Evolutionary conservation across 176 grass and related monocot genomes (phyloP).

Genomic region (Typha latifolia): DNA sequence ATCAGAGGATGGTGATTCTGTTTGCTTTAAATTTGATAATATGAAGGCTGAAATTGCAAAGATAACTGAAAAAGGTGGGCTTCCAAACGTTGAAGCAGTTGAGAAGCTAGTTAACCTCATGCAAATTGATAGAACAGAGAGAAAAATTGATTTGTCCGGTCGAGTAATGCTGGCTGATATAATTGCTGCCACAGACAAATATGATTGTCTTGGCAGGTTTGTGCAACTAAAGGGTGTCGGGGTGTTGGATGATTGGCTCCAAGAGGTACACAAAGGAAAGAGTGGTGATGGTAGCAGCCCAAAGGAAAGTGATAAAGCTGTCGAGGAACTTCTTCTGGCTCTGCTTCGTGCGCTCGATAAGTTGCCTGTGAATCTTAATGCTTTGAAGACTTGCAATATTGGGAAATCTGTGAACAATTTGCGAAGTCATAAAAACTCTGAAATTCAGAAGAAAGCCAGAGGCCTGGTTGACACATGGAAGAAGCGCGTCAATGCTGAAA

Average conservation of each 20-base stretch:
- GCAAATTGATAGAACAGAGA: constrained; percentile 60
- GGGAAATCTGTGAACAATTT: constrained; percentile 93
- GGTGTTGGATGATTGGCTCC: constrained; percentile 81
- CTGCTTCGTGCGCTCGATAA: constrained; percentile 76
- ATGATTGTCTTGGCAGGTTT: constrained; percentile 61
- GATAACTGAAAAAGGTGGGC: constrained; percentile 62
- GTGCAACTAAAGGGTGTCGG: constrained; percentile 72
- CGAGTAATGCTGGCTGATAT: constrained; percentile 63
- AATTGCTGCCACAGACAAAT: constrained; percentile 59
- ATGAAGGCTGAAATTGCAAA: constrained; percentile 52
- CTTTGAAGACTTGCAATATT: constrained; percentile 77
- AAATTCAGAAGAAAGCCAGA: constrained; percentile 91
- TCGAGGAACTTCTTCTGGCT: constrained; percentile 62
- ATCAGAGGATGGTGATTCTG: constrained; percentile 38
- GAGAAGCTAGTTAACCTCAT: constrained; percentile 70
- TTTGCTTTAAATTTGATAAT: constrained; percentile 38
- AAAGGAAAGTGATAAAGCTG: constrained; percentile 53
- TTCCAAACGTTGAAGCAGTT: constrained; percentile 59
- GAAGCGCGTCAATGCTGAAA: constrained; percentile 91
- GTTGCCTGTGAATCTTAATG: constrained; percentile 84
- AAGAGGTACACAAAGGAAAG: constrained; percentile 61
- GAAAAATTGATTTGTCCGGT: constrained; percentile 54
- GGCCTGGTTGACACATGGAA: constrained; percentile 90
- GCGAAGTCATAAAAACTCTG: constrained; percentile 69
- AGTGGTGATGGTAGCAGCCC: constrained; percentile 50